A percentile compares a stretch with the other conserved stretches of the same genome.
Evolutionary conservation across 164 flowering plant species (phyloP).

Genomic region (Berberis thunbergii): DNA sequence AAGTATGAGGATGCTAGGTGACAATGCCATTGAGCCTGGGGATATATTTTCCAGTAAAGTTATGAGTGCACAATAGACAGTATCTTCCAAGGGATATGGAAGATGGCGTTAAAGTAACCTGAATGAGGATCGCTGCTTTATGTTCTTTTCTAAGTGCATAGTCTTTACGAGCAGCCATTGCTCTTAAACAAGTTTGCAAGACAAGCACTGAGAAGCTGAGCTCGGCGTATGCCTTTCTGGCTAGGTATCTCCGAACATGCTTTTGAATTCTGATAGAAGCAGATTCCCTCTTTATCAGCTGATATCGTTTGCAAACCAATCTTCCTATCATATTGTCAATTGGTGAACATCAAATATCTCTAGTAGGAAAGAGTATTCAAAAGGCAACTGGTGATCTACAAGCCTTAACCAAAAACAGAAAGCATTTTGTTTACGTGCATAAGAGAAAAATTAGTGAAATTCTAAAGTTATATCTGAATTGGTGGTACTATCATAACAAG

Average conservation of each 20-base stretch:
- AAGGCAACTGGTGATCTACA: not conserved
- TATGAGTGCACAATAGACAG: not conserved
- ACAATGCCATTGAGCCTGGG: constrained; percentile 70
- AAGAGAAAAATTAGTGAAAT: not conserved
- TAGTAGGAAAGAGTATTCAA: not conserved
- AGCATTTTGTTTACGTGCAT: no score
- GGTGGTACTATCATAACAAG: not conserved
- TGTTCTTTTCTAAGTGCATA: constrained; percentile 42
- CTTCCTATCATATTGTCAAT: constrained; percentile 31
- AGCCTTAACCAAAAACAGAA: not conserved
- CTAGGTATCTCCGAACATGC: constrained; percentile 33
- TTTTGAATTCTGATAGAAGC: constrained; percentile 75
- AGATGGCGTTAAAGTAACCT: constrained; percentile 32
- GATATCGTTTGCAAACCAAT: constrained; percentile 47
- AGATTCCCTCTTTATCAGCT: constrained; percentile 38
- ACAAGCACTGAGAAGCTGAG: constrained; percentile 34
- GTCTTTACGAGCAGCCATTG: constrained; percentile 55
- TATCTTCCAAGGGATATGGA: not conserved
- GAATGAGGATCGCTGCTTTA: constrained; percentile 55
- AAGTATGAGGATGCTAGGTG: constrained; percentile 41
- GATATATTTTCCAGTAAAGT: constrained; percentile 8
- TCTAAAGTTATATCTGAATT: not conserved
- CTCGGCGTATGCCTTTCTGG: constrained; percentile 33
- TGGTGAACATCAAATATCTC: not conserved
- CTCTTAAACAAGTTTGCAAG: constrained; percentile 63